Conservation (phyloP, 768 basidiomycete species). For the Russula griseocarnosa region DNA sequence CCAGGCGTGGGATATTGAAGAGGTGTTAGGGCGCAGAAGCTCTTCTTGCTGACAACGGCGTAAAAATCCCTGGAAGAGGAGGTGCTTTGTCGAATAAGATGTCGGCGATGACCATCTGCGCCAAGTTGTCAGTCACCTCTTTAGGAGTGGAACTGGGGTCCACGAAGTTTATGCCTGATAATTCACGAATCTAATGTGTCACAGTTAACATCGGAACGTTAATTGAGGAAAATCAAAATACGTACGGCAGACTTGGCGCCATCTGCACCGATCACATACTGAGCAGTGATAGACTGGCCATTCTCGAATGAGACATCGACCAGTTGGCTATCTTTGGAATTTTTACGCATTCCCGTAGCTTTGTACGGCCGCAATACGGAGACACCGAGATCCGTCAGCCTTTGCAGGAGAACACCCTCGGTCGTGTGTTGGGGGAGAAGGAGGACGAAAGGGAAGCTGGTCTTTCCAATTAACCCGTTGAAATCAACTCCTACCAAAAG, state of each 20-base stretch:
- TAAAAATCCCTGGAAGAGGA: background rate
- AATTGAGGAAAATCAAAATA: conserved; percentile 3
- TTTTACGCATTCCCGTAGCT: conserved; percentile 38
- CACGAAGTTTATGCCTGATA: conserved; percentile 41
- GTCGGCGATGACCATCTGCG: conserved; percentile 48
- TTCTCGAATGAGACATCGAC: conserved; percentile 45
- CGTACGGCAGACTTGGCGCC: conserved; percentile 46
- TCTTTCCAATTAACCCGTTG: conserved; percentile 39
- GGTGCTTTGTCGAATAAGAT: conserved; percentile 37
- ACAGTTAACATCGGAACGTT: conserved; percentile 7
- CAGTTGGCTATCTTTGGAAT: conserved; percentile 31
- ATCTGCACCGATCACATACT: conserved; percentile 51
- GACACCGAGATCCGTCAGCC: conserved; percentile 36
- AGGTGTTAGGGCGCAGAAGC: conserved; percentile 38
- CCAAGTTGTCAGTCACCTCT: conserved; percentile 31
- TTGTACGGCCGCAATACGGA: conserved; percentile 39
- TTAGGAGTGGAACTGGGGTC: conserved; percentile 39
- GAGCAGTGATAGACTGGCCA: conserved; percentile 42
- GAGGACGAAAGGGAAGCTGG: conserved; percentile 43
- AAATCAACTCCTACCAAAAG: conserved; percentile 36
- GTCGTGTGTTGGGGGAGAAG: conserved; percentile 44
- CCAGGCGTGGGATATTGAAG: conserved; percentile 34
- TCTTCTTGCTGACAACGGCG: conserved; percentile 34
- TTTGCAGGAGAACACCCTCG: conserved; percentile 42
- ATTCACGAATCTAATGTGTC: conserved; percentile 40